Evolutionary conservation across 2,329 filamentous ascomycete genomes (phyloP).

Genomic region (Penicillium sumatraense): DNA sequence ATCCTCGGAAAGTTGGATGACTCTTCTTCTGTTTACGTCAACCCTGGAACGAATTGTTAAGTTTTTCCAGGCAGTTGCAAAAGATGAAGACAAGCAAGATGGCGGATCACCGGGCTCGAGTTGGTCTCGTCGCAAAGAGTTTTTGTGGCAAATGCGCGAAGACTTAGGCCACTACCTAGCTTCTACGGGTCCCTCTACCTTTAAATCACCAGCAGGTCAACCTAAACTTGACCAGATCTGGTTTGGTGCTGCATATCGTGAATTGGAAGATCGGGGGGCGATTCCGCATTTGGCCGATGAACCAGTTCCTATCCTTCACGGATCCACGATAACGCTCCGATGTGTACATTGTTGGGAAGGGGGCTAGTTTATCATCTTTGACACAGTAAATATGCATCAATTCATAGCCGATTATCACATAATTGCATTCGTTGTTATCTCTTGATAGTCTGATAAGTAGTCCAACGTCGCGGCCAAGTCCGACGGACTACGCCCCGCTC

Average conservation of each 20-base stretch:
- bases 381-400: neutral
- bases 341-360: slow-evolving; percentile 27
- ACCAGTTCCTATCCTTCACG: slow-evolving; percentile 24
- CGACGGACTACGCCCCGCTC: slow-evolving; percentile 5
- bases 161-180: slow-evolving; percentile 26
- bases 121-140: slow-evolving; percentile 30
- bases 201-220: neutral
- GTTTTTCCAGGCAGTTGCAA: slow-evolving; percentile 27
- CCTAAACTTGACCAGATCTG: slow-evolving; percentile 25
- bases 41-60: slow-evolving; percentile 29
- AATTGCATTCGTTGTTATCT: neutral
- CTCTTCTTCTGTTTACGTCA: slow-evolving; percentile 31
- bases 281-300: slow-evolving; percentile 28
- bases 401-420: neutral
- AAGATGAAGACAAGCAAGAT: slow-evolving; percentile 19
- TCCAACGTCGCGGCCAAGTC: slow-evolving; percentile 3
- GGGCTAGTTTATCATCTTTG: neutral
- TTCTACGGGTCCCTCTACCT: neutral
- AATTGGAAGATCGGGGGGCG: slow-evolving; percentile 23
- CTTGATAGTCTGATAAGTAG: too few species aligned
- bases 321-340: slow-evolving; percentile 19
- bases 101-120: slow-evolving; percentile 6
- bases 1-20: slow-evolving; percentile 30
- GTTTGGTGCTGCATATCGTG: slow-evolving; percentile 29
- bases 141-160: slow-evolving; percentile 30